These are phyloP conservation scores for Aspergillus pseudonomiae DNA, from an alignment of 2,329 filamentous ascomycete species.

Conservation along the genomic window DNA sequence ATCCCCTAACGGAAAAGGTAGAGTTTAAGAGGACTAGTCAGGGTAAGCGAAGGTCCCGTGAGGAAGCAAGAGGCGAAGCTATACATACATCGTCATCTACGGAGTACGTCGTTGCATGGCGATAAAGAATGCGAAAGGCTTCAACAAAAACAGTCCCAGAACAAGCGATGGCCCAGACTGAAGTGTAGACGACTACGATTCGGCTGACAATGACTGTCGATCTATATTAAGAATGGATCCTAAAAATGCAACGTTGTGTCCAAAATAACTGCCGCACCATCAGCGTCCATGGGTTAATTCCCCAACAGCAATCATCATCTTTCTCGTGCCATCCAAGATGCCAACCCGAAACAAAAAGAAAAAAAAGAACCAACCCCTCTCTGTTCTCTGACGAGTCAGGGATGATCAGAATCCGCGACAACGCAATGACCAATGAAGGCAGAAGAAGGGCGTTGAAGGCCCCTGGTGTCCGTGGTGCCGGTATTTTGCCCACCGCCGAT, in stretches of 20 bases:
- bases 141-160: neutral
- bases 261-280: neutral
- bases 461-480: conserved; percentile 3
- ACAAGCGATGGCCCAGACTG: neutral
- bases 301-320: conserved; percentile 12
- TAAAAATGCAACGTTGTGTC: conserved; percentile 15
- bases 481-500: conserved; percentile 1
- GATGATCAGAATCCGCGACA: neutral
- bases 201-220: neutral
- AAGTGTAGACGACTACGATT: neutral
- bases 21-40: neutral
- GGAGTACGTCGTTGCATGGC: neutral
- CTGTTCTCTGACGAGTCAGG: neutral
- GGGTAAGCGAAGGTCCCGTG: neutral
- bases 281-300: neutral
- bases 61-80: neutral
- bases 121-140: neutral
- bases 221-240: conserved; percentile 1
- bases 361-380: neutral
- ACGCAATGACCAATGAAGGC: neutral
- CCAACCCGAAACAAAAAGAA: conserved; percentile 4
- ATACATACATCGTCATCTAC: neutral
- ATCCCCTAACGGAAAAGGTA: neutral
- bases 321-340: conserved; percentile 9
- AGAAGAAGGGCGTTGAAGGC: neutral